phyloP scores from a whole-genome alignment of 768 basidiomycete genomes.

The Cystofilobasidium macerans region DNA sequence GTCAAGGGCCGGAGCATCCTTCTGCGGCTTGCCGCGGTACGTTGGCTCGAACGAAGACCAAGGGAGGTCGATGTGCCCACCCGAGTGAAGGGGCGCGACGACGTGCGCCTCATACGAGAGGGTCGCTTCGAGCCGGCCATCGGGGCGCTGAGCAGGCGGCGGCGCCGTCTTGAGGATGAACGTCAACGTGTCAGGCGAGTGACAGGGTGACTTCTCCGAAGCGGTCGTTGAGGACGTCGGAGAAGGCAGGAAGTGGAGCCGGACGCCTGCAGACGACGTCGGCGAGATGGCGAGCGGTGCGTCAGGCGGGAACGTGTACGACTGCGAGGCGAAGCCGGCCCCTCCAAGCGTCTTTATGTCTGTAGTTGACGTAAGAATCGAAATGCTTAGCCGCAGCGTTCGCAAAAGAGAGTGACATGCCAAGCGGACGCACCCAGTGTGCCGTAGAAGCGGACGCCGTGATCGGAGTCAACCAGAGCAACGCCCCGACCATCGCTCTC shows the following conservation, averaged over 20 bases:
- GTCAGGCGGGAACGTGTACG: constrained; percentile 33
- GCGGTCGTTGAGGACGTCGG: constrained; percentile 7
- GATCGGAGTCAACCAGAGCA: not conserved
- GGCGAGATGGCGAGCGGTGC: constrained; percentile 31
- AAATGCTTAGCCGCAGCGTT: not conserved
- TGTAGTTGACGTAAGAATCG: no score
- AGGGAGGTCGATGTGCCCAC: not conserved
- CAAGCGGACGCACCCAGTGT: constrained; percentile 32
- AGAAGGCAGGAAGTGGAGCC: not conserved
- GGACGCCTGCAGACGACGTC: constrained; percentile 24
- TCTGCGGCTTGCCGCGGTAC: constrained; percentile 36
- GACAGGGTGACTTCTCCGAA: not conserved
- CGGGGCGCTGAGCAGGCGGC: constrained; percentile 26
- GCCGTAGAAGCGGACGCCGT: constrained; percentile 35
- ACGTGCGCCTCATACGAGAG: constrained; percentile 33
- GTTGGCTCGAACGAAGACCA: constrained; percentile 31
- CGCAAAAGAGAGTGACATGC: not conserved
- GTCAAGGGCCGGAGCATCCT: constrained; percentile 21
- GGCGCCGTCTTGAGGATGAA: constrained; percentile 35
- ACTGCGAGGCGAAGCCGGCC: constrained; percentile 41
- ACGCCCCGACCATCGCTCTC: not conserved
- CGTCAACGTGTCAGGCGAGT: constrained; percentile 29
- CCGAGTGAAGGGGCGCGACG: not conserved
- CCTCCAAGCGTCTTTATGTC: constrained; percentile 40
- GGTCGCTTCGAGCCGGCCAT: constrained; percentile 30